A percentile compares a stretch with the other conserved stretches of the same genome.
These are phyloP conservation scores for Vairimorpha necatrix DNA, from an alignment of 371 early-diverging fungal genomes.

Conservation along the genomic window DNA sequence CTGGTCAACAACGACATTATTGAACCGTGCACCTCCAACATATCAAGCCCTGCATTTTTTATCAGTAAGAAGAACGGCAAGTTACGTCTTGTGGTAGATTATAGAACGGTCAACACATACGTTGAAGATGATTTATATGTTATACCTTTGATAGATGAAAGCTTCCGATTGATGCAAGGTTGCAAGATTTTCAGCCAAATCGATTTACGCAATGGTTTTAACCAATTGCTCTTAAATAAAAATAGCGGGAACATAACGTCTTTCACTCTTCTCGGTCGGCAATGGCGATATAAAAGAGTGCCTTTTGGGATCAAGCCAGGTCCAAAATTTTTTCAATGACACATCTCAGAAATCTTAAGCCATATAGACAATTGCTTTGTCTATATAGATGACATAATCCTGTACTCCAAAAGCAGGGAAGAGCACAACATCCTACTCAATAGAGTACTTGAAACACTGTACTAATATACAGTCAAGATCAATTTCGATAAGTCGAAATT, in stretches of 20 bases:
- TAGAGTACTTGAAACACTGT: neutral
- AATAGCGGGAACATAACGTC: conserved; percentile 58
- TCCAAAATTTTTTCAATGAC: neutral
- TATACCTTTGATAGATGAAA: conserved; percentile 3
- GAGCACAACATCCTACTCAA: neutral
- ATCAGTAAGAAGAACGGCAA: neutral
- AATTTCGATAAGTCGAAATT: conserved; percentile 6
- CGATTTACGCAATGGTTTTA: conserved; percentile 15
- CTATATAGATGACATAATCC: conserved; percentile 13
- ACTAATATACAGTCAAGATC: neutral
- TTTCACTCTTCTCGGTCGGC: conserved; percentile 52
- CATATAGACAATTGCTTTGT: neutral
- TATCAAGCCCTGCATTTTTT: neutral
- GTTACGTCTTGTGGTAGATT: neutral
- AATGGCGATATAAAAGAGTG: neutral
- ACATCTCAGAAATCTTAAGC: neutral
- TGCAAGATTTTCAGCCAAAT: conserved; percentile 18
- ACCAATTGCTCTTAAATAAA: conserved; percentile 57
- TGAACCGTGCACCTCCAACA: neutral
- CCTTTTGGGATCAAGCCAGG: conserved; percentile 4
- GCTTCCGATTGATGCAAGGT: neutral
- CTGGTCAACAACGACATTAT: neutral
- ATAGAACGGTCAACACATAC: conserved; percentile 11
- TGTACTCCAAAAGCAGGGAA: conserved; percentile 11
- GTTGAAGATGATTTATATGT: neutral